phyloP scores from a whole-genome alignment of 805 yeast genomes.

The Novakomyces olei region DNA sequence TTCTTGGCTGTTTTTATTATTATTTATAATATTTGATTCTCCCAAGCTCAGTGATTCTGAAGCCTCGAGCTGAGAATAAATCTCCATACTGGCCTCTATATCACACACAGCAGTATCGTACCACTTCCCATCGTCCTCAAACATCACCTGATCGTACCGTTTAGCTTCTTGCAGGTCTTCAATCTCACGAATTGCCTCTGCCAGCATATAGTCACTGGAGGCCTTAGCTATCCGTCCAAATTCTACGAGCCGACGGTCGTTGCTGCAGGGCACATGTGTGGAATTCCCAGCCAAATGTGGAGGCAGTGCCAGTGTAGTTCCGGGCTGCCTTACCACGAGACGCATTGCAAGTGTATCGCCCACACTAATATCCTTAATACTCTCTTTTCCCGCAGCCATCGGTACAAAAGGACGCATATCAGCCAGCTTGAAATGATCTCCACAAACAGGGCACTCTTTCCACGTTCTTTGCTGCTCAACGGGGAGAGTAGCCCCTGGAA shows the following conservation, averaged over 20 bases:
- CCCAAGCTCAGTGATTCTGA: too few species aligned
- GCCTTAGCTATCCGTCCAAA: constrained; percentile 55
- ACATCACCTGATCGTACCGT: constrained; percentile 36
- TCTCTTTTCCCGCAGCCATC: constrained; percentile 28
- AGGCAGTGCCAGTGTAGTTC: constrained; percentile 29
- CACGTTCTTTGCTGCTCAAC: constrained; percentile 8
- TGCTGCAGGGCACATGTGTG: too few species aligned
- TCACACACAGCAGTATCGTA: constrained; percentile 29
- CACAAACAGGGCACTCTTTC: constrained; percentile 57
- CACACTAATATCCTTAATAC: constrained; percentile 32
- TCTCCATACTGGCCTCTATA: too few species aligned
- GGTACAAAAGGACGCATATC: constrained; percentile 45
- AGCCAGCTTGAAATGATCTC: constrained; percentile 29
- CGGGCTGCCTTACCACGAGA: constrained; percentile 37
- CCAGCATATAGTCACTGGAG: constrained; percentile 29
- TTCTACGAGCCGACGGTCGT: too few species aligned
- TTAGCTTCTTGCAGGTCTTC: constrained; percentile 26
- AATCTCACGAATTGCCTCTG: constrained; percentile 40
- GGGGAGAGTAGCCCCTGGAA: too few species aligned
- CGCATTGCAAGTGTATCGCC: too few species aligned
- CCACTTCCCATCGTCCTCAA: constrained; percentile 36
- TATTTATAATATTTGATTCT: too few species aligned
- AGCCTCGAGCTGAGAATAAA: too few species aligned
- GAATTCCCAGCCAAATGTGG: too few species aligned
- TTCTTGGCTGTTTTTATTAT: too few species aligned